Percentiles rank a stretch among this genome's conserved stretches.
phyloP scores from a whole-genome alignment of 2,329 filamentous ascomycete species.

The Myriosclerotinia duriaeana region DNA sequence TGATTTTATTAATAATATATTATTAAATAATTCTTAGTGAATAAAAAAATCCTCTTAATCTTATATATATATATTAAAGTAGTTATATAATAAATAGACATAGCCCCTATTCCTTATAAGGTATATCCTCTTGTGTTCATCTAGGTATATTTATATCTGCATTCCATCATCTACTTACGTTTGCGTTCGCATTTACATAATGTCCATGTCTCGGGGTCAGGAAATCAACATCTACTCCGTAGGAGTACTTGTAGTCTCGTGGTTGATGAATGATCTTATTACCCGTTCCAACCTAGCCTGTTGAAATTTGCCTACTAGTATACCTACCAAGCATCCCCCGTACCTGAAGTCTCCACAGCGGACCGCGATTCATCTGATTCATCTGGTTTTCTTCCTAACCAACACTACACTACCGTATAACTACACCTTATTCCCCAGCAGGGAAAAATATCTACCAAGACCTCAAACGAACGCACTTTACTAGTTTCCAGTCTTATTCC shows the following conservation, averaged over 20 bases:
- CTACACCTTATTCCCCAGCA: neutral
- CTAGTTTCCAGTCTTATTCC: neutral
- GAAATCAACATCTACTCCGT: neutral
- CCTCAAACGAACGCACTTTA: constrained; percentile 11
- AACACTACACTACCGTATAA: neutral
- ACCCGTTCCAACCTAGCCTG: neutral
- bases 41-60: no score
- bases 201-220: constrained; percentile 11
- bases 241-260: neutral
- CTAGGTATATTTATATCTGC: neutral
- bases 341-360: constrained; percentile 7
- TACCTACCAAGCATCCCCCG: neutral
- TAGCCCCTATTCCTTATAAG: no score
- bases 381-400: neutral
- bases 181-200: neutral
- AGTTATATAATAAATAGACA: no score
- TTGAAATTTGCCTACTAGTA: neutral
- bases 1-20: no score
- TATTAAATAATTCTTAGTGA: neutral
- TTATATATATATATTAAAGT: neutral
- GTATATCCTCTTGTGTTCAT: no score
- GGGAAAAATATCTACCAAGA: neutral
- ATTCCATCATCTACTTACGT: neutral
- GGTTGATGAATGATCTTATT: constrained; percentile 6
- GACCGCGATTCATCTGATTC: neutral